phyloP scores from a whole-genome alignment of 2,329 filamentous ascomycete species.

The Cladosporium sp. region DNA sequence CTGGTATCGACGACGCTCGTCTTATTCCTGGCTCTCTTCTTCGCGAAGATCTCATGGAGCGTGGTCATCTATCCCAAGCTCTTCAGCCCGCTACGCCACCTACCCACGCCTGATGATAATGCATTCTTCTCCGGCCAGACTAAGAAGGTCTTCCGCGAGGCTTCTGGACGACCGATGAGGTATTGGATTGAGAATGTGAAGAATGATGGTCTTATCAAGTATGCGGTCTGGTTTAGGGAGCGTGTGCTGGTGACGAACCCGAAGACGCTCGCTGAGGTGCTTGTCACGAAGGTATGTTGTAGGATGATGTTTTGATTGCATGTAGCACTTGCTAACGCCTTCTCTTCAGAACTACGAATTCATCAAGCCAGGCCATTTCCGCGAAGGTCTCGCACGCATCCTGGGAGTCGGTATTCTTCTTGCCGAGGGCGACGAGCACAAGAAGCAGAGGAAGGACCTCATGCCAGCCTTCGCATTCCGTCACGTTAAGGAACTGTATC shows the following conservation, averaged over 20 bases:
- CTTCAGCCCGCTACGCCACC: slow-evolving; percentile 54
- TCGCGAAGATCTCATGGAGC: slow-evolving; percentile 36
- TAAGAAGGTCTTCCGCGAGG: slow-evolving; percentile 37
- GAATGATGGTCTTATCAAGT: slow-evolving; percentile 54
- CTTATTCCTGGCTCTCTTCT: slow-evolving; percentile 37
- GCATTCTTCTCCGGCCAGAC: slow-evolving; percentile 41
- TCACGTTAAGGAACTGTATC: slow-evolving; percentile 48
- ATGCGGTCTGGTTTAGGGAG: slow-evolving; percentile 44
- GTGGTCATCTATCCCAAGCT: slow-evolving; percentile 55
- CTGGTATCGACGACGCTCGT: slow-evolving; percentile 36
- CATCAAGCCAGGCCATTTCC: slow-evolving; percentile 43
- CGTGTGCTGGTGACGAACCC: slow-evolving; percentile 44
- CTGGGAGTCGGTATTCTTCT: slow-evolving; percentile 70
- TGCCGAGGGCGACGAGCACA: slow-evolving; percentile 89
- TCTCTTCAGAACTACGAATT: slow-evolving; percentile 33
- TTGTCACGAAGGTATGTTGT: slow-evolving; percentile 38
- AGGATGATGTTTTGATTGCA: not conserved
- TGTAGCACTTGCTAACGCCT: not conserved
- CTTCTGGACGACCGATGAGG: slow-evolving; percentile 41
- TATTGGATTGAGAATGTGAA: slow-evolving; percentile 51
- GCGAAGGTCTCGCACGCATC: slow-evolving; percentile 56
- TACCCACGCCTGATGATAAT: slow-evolving; percentile 51
- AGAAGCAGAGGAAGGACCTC: slow-evolving; percentile 50
- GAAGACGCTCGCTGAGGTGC: slow-evolving; percentile 46
- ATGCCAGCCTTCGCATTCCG: slow-evolving; percentile 49